Conservation (phyloP, 202 grass and related monocot species). For the Setaria italica region DNA sequence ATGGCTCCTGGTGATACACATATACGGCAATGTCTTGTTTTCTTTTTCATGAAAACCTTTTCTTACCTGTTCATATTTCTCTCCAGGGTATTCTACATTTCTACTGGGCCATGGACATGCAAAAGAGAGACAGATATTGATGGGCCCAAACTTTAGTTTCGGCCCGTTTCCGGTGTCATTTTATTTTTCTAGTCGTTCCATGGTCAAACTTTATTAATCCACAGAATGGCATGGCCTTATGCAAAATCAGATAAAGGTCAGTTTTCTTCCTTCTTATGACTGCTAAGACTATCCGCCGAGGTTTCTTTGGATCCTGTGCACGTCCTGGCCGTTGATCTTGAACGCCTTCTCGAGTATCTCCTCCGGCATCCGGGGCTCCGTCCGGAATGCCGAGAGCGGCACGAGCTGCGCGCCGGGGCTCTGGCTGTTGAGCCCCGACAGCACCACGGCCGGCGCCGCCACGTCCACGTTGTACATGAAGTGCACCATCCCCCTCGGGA, state of each 20-base stretch:
- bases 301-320: slow-evolving; percentile 61
- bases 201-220: not conserved
- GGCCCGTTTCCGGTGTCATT: not conserved
- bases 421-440: slow-evolving; percentile 72
- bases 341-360: slow-evolving; percentile 62
- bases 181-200: not conserved
- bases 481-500: slow-evolving; percentile 65
- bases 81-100: not conserved
- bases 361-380: slow-evolving; percentile 53
- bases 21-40: not conserved
- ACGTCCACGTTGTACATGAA: slow-evolving; percentile 60
- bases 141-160: not conserved
- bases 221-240: not conserved
- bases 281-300: slow-evolving; percentile 36
- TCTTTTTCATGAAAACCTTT: not conserved
- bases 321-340: slow-evolving; percentile 61
- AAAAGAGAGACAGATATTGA: no score
- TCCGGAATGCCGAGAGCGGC: slow-evolving; percentile 57
- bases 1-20: not conserved
- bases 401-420: slow-evolving; percentile 65
- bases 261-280: no score
- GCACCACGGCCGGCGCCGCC: slow-evolving; percentile 48
- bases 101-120: not conserved
- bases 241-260: not conserved
- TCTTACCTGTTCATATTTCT: not conserved